Percentiles rank a stretch among this genome's conserved stretches.
Conservation (phyloP, 352 stramenopile species). For the Phytophthora vignae region DNA sequence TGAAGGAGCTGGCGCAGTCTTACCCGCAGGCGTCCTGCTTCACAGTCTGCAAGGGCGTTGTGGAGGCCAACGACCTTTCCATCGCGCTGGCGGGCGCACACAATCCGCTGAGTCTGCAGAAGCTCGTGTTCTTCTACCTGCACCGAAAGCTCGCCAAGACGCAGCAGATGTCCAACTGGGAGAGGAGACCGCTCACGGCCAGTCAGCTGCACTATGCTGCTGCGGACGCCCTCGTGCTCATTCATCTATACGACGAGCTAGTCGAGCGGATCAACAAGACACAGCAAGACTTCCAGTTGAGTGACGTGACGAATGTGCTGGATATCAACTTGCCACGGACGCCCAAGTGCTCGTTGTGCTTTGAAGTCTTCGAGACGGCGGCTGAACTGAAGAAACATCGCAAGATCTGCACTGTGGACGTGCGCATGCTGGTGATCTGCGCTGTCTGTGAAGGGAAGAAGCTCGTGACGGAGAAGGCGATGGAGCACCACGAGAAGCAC, state of each 20-base stretch:
- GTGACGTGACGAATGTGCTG: conserved; percentile 63
- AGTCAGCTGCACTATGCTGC: conserved; percentile 78
- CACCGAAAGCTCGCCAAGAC: conserved; percentile 75
- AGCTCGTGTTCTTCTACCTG: conserved; percentile 80
- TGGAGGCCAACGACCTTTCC: conserved; percentile 84
- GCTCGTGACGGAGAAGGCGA: conserved; percentile 47
- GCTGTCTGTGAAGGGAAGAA: conserved; percentile 54
- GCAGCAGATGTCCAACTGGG: conserved; percentile 86
- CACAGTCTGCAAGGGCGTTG: conserved; percentile 62
- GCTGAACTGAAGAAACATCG: conserved; percentile 58
- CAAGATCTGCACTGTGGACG: conserved; percentile 47
- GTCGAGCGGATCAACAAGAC: conserved; percentile 39
- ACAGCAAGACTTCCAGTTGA: conserved; percentile 47
- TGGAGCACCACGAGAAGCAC: conserved; percentile 51
- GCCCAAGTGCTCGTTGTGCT: conserved; percentile 68
- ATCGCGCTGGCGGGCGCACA: conserved; percentile 58
- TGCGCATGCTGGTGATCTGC: conserved; percentile 55
- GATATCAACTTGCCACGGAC: conserved; percentile 56
- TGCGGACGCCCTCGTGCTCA: conserved; percentile 72
- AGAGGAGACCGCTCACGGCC: conserved; percentile 58
- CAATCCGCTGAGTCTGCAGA: conserved; percentile 75
- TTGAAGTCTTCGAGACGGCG: conserved; percentile 44
- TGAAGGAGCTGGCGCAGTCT: conserved; percentile 64
- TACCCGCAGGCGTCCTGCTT: conserved; percentile 82
- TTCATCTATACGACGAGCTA: conserved; percentile 76